Evolutionary conservation across 2,329 filamentous ascomycete species (phyloP).

Genomic region (Neospermospora avenae): DNA sequence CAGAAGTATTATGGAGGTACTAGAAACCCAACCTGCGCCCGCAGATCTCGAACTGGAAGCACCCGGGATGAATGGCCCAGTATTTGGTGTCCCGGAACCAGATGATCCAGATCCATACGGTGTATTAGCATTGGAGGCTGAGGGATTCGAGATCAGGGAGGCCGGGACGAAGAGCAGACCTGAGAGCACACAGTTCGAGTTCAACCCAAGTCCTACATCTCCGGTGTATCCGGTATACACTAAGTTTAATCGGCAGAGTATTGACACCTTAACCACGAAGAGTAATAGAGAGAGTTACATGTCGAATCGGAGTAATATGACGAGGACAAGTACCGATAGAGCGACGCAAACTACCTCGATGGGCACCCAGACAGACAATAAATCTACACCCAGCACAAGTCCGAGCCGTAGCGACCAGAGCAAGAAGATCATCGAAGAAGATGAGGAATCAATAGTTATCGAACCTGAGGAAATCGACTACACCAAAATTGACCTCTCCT

Average conservation of each 20-base stretch:
- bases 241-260: conserved; percentile 59
- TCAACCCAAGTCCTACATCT: conserved; percentile 71
- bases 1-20: conserved; percentile 58
- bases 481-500: conserved; percentile 54
- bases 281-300: conserved; percentile 74
- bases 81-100: conserved; percentile 74
- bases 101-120: conserved; percentile 92
- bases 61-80: conserved; percentile 39
- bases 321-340: conserved; percentile 50
- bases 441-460: conserved; percentile 40
- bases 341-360: conserved; percentile 68
- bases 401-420: conserved; percentile 48
- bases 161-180: conserved; percentile 76
- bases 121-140: conserved; percentile 84
- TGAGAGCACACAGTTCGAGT: conserved; percentile 77
- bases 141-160: conserved; percentile 84
- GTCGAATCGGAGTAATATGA: conserved; percentile 54
- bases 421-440: conserved; percentile 31
- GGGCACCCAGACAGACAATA: conserved; percentile 57
- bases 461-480: conserved; percentile 55
- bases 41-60: conserved; percentile 63
- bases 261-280: conserved; percentile 56
- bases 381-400: conserved; percentile 52
- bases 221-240: conserved; percentile 72
- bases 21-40: conserved; percentile 67